phyloP scores from a whole-genome alignment of 495 filamentous ascomycete genomes.

The Talaromyces wortmannii region DNA sequence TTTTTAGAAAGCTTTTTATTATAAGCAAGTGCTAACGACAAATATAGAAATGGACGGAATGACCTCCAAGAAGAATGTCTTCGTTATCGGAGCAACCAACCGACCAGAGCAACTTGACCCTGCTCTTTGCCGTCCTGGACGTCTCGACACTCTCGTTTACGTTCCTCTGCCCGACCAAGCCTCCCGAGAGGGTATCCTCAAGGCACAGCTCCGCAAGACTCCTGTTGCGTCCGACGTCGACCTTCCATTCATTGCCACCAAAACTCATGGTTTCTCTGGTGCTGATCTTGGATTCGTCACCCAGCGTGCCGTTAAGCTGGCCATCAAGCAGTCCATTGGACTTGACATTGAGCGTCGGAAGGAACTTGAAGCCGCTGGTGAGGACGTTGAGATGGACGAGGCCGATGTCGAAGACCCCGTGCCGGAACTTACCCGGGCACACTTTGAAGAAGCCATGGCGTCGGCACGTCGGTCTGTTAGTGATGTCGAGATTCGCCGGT shows the following conservation, averaged over 20 bases:
- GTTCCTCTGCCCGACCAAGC: conserved; percentile 90
- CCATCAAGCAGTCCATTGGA: conserved; percentile 95
- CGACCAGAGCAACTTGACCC: conserved; percentile 97
- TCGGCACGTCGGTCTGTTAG: conserved; percentile 86
- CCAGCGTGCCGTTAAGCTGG: conserved; percentile 97
- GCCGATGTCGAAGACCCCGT: conserved; percentile 85
- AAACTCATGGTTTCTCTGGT: conserved; percentile 98
- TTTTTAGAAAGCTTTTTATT: neutral
- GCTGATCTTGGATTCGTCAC: conserved; percentile 99
- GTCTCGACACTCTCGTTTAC: conserved; percentile 97
- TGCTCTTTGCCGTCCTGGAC: conserved; percentile 93
- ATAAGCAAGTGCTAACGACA: conserved; percentile 32
- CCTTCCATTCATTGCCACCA: conserved; percentile 84
- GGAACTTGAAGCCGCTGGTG: conserved; percentile 79
- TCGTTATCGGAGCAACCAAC: conserved; percentile 98
- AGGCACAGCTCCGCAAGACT: conserved; percentile 96
- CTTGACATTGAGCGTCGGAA: conserved; percentile 83
- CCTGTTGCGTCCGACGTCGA: conserved; percentile 85
- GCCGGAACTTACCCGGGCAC: conserved; percentile 89
- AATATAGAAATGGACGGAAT: conserved; percentile 93
- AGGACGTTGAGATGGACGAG: conserved; percentile 69
- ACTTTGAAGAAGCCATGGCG: conserved; percentile 99
- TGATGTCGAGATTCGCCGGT: conserved; percentile 93
- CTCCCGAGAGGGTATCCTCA: conserved; percentile 82
- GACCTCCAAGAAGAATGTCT: conserved; percentile 99